These are phyloP conservation scores for Dunaliella sp. DNA, from an alignment of 139 green algal species.

Conservation along the genomic window DNA sequence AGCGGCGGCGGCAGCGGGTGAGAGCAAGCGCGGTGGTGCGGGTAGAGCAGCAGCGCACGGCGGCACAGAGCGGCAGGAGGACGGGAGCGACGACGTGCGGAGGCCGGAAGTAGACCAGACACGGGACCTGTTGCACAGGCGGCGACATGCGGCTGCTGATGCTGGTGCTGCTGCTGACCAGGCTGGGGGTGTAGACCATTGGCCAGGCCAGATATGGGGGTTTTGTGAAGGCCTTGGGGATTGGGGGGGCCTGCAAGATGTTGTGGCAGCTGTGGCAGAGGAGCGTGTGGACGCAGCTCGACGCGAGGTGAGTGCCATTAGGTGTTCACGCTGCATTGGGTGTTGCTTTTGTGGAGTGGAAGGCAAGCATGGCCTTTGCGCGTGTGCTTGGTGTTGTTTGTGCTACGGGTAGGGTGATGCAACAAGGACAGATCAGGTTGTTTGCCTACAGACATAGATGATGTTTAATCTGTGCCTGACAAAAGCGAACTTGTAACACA, in stretches of 20 bases:
- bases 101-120: background rate
- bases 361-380: no score
- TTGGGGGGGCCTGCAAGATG: background rate
- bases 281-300: slow-evolving; percentile 39
- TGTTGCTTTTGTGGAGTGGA: no score
- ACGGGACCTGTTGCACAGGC: background rate
- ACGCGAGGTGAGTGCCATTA: slow-evolving; percentile 42
- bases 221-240: background rate
- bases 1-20: background rate
- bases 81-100: background rate
- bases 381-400: no score
- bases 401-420: no score
- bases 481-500: no score
- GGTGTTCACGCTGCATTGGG: no score
- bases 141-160: background rate
- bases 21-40: background rate
- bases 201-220: background rate
- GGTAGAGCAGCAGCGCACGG: background rate
- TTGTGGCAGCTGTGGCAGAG: slow-evolving; percentile 33
- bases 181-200: no score
- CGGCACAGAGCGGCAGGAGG: no score
- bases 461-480: no score
- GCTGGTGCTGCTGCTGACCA: background rate
- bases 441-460: no score
- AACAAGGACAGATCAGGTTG: no score